These are phyloP conservation scores for Termitomyces sp. DNA, from an alignment of 768 basidiomycete species.

Conservation along the genomic window DNA sequence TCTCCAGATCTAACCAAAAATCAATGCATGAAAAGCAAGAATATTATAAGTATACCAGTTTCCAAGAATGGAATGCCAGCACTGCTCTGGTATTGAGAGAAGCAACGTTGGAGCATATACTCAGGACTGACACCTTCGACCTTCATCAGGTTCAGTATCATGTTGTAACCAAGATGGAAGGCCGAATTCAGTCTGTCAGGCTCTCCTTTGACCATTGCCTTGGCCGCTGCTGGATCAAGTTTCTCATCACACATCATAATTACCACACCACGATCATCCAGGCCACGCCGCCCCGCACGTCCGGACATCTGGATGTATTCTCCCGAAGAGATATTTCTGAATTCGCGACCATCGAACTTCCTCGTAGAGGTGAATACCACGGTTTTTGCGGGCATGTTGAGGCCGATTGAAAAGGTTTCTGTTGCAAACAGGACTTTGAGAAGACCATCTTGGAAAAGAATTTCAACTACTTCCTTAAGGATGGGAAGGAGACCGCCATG, in stretches of 20 bases:
- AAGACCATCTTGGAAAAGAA: constrained; percentile 96
- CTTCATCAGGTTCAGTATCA: constrained; percentile 97
- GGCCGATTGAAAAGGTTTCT: constrained; percentile 95
- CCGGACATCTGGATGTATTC: constrained; percentile 99
- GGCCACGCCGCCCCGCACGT: constrained; percentile 92
- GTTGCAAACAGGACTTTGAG: constrained; percentile 99
- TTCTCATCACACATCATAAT: constrained; percentile 99
- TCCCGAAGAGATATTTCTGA: constrained; percentile 87
- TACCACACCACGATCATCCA: constrained; percentile 97
- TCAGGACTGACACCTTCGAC: constrained; percentile 98
- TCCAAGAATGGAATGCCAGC: constrained; percentile 84
- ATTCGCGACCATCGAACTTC: constrained; percentile 95
- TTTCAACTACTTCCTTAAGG: constrained; percentile 98
- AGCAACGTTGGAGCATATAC: constrained; percentile 96
- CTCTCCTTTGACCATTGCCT: constrained; percentile 97
- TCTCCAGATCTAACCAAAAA: no score
- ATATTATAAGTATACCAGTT: constrained; percentile 53
- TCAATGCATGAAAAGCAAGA: no score
- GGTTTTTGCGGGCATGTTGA: constrained; percentile 99
- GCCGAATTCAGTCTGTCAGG: constrained; percentile 97
- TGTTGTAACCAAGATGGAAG: constrained; percentile 98
- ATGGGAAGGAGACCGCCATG: constrained; percentile 97
- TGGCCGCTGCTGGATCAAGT: constrained; percentile 87
- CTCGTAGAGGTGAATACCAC: constrained; percentile 95
- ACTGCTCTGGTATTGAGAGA: constrained; percentile 97